Evolutionary conservation across 2,329 filamentous ascomycete species (phyloP), one percentile per base, ranked within the genome.

Genomic region (Venturia effusa): DNA sequence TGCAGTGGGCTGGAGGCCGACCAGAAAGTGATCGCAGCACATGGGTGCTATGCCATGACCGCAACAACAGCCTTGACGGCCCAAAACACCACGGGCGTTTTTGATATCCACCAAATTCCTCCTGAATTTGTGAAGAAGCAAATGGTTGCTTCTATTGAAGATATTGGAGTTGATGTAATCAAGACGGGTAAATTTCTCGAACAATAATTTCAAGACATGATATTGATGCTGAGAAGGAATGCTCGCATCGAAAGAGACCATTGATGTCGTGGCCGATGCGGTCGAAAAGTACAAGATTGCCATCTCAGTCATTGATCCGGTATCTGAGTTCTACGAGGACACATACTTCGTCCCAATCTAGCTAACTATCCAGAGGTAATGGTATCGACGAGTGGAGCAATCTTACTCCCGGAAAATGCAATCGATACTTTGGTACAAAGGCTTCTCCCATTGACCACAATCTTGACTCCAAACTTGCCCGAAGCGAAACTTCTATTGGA

Each of bases 1-100:
- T 32, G 41, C 45, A 96, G 92, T 64, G 94, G 93, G 61, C 84
- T 99, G 40, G 93, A 99, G 75, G 94, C 93, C 45, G 93, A 97
- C 74, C 92, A 97, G 73, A 96, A 96, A 74, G 92, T 96, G 66
- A 88, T 96, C 66, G 89, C 92, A 55, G 90, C 90, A 22, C 92
- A 97, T 83, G 87, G 88, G 66, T 94, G 90, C 77, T 97, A 97
- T 80, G 92, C 91, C 66, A 95, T 97, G 86, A 97, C 93, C 61
- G 91, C 92, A 27, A 97, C 93, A 11, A 95, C 93, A 17, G 93
- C 93, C 24, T 79, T 99, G 71, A 99, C 94, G n/a, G 92, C 91
- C 19, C 94, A 97, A 73, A 96, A 97, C 75, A 99, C 94, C 0
- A 81, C 84, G 62, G 63, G 91, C 4, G 92, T 97, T 17, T 81